These are phyloP conservation scores for Endocarpon pusillum DNA, from an alignment of 495 filamentous ascomycete species.

Conservation along the genomic window DNA sequence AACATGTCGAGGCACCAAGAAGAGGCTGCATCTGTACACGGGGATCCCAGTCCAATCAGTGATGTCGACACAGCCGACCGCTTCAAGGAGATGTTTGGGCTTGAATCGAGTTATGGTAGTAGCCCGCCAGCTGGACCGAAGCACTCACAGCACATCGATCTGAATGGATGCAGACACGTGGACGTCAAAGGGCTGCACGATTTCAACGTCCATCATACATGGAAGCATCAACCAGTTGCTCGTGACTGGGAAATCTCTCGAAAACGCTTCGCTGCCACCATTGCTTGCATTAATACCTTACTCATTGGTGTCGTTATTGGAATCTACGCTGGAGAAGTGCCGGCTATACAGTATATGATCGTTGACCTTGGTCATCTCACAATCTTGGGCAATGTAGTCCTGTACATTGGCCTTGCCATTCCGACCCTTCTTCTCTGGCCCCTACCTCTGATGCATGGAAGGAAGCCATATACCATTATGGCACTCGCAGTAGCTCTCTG, in stretches of 20 bases:
- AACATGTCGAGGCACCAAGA: no score
- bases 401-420: constrained; percentile 50
- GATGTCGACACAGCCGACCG: no score
- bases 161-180: constrained; percentile 16
- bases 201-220: constrained; percentile 34
- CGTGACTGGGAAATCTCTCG: constrained; percentile 45
- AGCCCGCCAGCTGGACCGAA: no score
- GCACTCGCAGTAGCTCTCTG: constrained; percentile 50
- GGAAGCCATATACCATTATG: constrained; percentile 54
- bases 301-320: constrained; percentile 52
- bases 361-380: constrained; percentile 45
- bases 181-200: constrained; percentile 18
- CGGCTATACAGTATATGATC: constrained; percentile 57
- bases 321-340: constrained; percentile 58
- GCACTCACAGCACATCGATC: constrained; percentile 9
- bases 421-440: constrained; percentile 57
- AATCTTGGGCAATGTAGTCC: constrained; percentile 54
- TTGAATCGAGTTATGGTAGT: no score
- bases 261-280: constrained; percentile 47
- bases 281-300: constrained; percentile 54
- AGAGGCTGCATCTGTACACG: no score
- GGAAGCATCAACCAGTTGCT: constrained; percentile 33
- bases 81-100: no score
- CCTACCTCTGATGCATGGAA: constrained; percentile 55
- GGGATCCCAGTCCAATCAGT: no score